Conservation (phyloP, 768 basidiomycete genomes). For the Podaxis sp. region DNA sequence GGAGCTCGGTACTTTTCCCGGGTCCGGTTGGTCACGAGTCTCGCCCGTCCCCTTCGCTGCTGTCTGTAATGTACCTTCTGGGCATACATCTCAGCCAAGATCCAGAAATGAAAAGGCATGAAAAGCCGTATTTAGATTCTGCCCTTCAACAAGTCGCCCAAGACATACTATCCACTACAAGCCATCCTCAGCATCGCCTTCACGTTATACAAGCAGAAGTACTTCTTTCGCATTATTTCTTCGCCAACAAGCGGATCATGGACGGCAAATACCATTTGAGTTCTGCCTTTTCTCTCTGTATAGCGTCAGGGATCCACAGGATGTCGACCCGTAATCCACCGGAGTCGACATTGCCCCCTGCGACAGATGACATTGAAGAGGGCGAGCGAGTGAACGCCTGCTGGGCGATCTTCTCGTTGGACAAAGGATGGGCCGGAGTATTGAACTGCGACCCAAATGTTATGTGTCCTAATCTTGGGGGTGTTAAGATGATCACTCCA, state of each 20-base stretch:
- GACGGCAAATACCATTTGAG: constrained; percentile 45
- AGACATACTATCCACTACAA: constrained; percentile 32
- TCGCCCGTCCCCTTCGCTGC: constrained; percentile 39
- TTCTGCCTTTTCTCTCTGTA: constrained; percentile 33
- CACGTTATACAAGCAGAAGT: constrained; percentile 55
- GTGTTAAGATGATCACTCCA: constrained; percentile 32
- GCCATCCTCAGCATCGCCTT: constrained; percentile 42
- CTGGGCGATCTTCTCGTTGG: constrained; percentile 36
- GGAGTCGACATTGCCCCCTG: constrained; percentile 30
- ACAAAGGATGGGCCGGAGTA: constrained; percentile 43
- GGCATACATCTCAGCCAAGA: constrained; percentile 32
- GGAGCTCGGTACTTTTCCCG: constrained; percentile 31
- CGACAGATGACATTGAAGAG: constrained; percentile 32
- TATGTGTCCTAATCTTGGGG: constrained; percentile 17
- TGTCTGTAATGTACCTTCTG: constrained; percentile 39
- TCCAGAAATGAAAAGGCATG: constrained; percentile 26
- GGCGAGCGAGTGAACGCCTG: constrained; percentile 36
- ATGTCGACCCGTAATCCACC: constrained; percentile 25
- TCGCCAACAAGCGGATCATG: constrained; percentile 45
- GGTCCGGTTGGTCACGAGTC: constrained; percentile 31
- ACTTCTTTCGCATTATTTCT: constrained; percentile 56
- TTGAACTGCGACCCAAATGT: constrained; percentile 35
- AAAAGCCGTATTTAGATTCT: constrained; percentile 40
- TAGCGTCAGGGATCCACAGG: constrained; percentile 39
- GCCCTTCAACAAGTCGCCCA: constrained; percentile 38